Percentiles rank a stretch among this genome's conserved stretches.
Conservation (phyloP, 345 rosid species). For the Boechera stricta region DNA sequence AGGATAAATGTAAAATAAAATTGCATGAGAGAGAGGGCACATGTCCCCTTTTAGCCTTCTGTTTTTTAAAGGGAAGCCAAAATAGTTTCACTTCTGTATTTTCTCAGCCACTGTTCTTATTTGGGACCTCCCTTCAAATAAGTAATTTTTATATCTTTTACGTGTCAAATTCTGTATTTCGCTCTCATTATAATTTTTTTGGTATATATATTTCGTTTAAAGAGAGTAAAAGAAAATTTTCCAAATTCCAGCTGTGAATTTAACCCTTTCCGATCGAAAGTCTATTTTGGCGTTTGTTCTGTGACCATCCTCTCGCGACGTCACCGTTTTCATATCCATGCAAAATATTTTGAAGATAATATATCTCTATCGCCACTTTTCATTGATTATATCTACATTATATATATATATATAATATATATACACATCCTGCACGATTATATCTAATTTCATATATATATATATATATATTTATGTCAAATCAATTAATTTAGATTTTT, state of each 20-base stretch:
- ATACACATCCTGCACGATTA: neutral
- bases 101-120: slow-evolving; percentile 39
- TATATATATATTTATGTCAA: neutral
- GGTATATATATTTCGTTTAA: neutral
- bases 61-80: slow-evolving; percentile 48
- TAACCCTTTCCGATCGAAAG: slow-evolving; percentile 47
- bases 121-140: slow-evolving; percentile 38
- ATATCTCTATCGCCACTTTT: slow-evolving; percentile 42
- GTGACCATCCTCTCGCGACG: slow-evolving; percentile 52
- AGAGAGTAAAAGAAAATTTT: neutral
- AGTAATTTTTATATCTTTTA: slow-evolving; percentile 9
- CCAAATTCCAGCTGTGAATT: slow-evolving; percentile 44
- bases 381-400: slow-evolving; percentile 37
- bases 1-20: slow-evolving; percentile 38
- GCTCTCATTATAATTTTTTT: slow-evolving; percentile 17
- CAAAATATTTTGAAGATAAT: slow-evolving; percentile 43
- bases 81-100: slow-evolving; percentile 43
- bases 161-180: slow-evolving; percentile 19
- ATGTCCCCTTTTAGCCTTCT: slow-evolving; percentile 51
- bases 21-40: slow-evolving; percentile 50
- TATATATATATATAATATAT: neutral
- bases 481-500: neutral
- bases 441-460: neutral
- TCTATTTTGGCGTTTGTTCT: slow-evolving; percentile 42
- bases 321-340: slow-evolving; percentile 52